Evolutionary conservation across 2,329 filamentous ascomycete genomes (phyloP).

Genomic region (Verticillium isaacii): DNA sequence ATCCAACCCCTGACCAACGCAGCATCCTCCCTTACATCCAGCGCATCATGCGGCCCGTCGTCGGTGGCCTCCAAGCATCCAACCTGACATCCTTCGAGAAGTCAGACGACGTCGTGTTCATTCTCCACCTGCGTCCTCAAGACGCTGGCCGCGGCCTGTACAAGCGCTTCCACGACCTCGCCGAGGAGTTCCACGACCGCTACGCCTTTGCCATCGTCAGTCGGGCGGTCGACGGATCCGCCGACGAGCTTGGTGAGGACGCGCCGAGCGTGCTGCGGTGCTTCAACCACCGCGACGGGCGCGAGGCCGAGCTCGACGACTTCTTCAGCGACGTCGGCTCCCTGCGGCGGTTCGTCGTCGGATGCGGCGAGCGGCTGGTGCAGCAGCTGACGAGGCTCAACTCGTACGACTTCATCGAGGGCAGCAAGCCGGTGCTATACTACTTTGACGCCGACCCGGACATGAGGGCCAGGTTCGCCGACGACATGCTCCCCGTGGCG

Average conservation of each 20-base stretch:
- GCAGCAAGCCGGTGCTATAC: slow-evolving; percentile 17
- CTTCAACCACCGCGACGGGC: slow-evolving; percentile 33
- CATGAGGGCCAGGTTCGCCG: slow-evolving; percentile 29
- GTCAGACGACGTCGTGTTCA: slow-evolving; percentile 34
- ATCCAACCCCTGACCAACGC: slow-evolving; percentile 11
- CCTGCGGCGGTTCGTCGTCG: slow-evolving; percentile 30
- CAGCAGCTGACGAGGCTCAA: slow-evolving; percentile 38
- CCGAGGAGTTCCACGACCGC: slow-evolving; percentile 30
- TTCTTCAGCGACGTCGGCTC: slow-evolving; percentile 24
- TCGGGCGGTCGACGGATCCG: background rate
- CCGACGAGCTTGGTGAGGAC: background rate
- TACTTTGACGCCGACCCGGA: slow-evolving; percentile 18
- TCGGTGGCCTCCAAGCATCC: slow-evolving; percentile 7
- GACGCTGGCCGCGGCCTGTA: slow-evolving; percentile 17
- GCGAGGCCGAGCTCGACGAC: slow-evolving; percentile 24
- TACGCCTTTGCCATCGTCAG: slow-evolving; percentile 33
- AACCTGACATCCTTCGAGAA: slow-evolving; percentile 23
- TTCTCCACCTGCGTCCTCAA: slow-evolving; percentile 31
- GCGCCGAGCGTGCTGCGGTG: slow-evolving; percentile 24
- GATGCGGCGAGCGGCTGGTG: slow-evolving; percentile 32
- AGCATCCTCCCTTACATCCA: slow-evolving; percentile 6
- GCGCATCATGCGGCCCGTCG: slow-evolving; percentile 14
- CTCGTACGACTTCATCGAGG: slow-evolving; percentile 26
- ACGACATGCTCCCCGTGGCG: slow-evolving; percentile 30
- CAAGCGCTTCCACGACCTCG: slow-evolving; percentile 25